Evolutionary conservation across 805 yeast species (phyloP), one percentile per base, ranked within the genome.

Genomic region (Kazachstania africana): DNA sequence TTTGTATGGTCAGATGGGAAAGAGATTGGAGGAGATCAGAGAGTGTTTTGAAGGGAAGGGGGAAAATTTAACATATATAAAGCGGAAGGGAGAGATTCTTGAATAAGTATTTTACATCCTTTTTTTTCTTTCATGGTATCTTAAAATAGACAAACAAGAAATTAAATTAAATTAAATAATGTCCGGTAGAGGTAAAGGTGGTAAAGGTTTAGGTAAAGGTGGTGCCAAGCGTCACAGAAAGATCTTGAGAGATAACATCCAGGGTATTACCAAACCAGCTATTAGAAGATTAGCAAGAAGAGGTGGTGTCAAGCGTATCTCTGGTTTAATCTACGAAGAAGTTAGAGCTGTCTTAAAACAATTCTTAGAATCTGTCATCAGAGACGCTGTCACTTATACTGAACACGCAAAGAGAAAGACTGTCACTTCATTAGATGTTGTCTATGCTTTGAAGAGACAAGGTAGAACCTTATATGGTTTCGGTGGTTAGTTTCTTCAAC

Each of bases 321-420:
- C 97, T 43, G 96, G 95, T 64, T 72, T 87, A 62, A 88, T 87
- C 64, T 88, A 88, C 74, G 97, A 88, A 70, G 95, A 87, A 72
- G 95, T 91, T 60, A 84, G 97, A 75, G 87, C 79, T 51, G 96
- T 88, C 50, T 73, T 88, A 49, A 85, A 87, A 70, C 72, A 94
- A 36, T 88, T 88, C 81, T 76, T 88, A 62, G 95, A 84, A 69
- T 78, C 82, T 60, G 95, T 88, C 51, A 88, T 88, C 69, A 84
- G 96, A 75, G 97, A 88, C 56, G 96, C 97, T 56, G 96, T 88
- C 56, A 85, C 95, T 55, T 88, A 88, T 75, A 88, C 97, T 50
- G 97, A 88, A 72, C 96, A 88, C 79, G 97, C 97, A 57, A 88
- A 88, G 88, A 84, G 97, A 79, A 88, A 88, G 85, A 88, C 98